These are phyloP conservation scores for Stevia rebaudiana DNA, from an alignment of 140 eudicot species.

Conservation along the genomic window DNA sequence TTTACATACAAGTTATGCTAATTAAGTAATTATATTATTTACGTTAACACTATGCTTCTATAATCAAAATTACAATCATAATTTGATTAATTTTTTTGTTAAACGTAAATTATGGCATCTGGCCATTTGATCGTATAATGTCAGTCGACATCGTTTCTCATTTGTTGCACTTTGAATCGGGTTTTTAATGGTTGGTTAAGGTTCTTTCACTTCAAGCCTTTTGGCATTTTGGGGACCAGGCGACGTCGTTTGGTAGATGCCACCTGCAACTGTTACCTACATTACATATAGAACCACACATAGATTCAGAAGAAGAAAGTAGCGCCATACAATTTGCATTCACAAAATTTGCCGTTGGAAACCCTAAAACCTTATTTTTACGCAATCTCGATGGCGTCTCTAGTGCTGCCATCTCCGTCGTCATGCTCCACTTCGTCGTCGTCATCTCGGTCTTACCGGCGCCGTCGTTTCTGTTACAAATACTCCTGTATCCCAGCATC, in stretches of 20 bases:
- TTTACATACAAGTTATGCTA: too few species aligned
- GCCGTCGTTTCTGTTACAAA: conserved; percentile 14
- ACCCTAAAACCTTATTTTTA: conserved; percentile 17
- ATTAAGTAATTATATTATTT: too few species aligned
- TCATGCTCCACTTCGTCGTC: conserved; percentile 26
- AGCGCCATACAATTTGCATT: conserved; percentile 28
- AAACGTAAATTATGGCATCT: too few species aligned
- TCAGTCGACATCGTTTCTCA: too few species aligned
- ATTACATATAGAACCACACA: conserved; percentile 12
- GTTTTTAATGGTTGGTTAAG: conserved; percentile 6
- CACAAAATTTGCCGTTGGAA: neutral
- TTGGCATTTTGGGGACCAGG: neutral
- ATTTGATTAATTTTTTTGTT: too few species aligned
- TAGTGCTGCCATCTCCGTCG: conserved; percentile 31
- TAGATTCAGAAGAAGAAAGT: conserved; percentile 8
- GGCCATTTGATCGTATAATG: too few species aligned
- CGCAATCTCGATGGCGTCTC: conserved; percentile 36
- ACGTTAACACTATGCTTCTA: too few species aligned
- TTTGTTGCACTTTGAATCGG: neutral
- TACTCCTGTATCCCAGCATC: conserved; percentile 1
- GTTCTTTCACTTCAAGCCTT: neutral
- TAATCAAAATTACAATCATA: too few species aligned
- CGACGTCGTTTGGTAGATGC: conserved; percentile 19
- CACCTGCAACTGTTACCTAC: conserved; percentile 28
- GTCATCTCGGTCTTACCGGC: conserved; percentile 20